Conservation (phyloP, 2,329 filamentous ascomycete species). For the Hirsutella minnesotensis region DNA sequence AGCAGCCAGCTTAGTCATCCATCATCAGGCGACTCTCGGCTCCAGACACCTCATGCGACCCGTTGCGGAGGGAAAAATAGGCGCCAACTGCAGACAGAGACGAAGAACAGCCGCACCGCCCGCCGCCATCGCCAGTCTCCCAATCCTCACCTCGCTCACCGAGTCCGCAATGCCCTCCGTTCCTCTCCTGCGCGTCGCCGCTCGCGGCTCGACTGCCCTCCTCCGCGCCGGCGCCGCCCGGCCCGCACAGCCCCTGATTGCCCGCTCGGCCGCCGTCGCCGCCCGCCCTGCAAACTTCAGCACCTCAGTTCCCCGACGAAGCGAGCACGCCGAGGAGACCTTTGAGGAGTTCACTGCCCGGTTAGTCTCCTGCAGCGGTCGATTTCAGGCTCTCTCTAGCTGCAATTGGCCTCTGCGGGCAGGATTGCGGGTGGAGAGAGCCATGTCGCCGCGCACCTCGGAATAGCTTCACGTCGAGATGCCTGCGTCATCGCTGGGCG, state of each 20-base stretch:
- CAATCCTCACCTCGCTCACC: conserved; percentile 14
- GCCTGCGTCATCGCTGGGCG: conserved; percentile 1
- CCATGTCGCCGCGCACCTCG: background rate
- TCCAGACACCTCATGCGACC: conserved; percentile 13
- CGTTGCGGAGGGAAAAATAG: too few relatives aligned
- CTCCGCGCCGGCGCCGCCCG: conserved; percentile 52
- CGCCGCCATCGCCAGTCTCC: conserved; percentile 12
- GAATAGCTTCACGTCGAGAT: background rate
- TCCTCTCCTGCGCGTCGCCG: conserved; percentile 58
- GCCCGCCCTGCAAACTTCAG: conserved; percentile 42
- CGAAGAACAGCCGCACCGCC: conserved; percentile 9
- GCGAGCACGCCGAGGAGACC: conserved; percentile 79
- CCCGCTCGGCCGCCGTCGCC: conserved; percentile 35
- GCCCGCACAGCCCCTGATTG: conserved; percentile 41
- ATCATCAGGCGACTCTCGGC: conserved; percentile 15
- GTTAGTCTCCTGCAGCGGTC: conserved; percentile 51
- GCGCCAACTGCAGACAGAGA: too few relatives aligned
- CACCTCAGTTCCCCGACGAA: conserved; percentile 44
- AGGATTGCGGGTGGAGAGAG: background rate
- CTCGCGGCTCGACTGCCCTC: conserved; percentile 52
- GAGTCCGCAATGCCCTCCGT: conserved; percentile 47
- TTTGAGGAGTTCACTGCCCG: conserved; percentile 98
- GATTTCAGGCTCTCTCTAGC: too few relatives aligned
- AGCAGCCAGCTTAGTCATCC: conserved; percentile 21
- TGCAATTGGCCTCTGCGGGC: background rate